These are phyloP conservation scores for Fusarium tricinctum DNA, from an alignment of 2,329 filamentous ascomycete species.

Conservation along the genomic window DNA sequence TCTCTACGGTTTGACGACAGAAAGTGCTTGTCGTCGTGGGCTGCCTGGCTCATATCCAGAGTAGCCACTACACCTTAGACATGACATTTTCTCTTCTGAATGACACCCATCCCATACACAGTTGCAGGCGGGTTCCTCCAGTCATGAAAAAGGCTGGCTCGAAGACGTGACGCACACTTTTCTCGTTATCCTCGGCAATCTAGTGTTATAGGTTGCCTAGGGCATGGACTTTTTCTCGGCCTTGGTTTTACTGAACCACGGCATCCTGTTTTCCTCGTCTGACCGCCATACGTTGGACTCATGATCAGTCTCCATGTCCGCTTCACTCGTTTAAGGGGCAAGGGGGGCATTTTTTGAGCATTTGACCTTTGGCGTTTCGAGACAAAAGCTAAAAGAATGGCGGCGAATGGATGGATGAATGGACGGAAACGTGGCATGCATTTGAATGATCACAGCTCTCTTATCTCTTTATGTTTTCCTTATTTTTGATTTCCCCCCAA, in stretches of 20 bases:
- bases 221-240: slow-evolving; percentile 36
- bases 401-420: slow-evolving; percentile 51
- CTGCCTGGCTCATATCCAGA: slow-evolving; percentile 36
- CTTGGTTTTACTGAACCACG: slow-evolving; percentile 36
- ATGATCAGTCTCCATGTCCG: slow-evolving; percentile 39
- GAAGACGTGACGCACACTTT: slow-evolving; percentile 21
- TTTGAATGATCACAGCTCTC: slow-evolving; percentile 52
- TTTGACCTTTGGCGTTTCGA: slow-evolving; percentile 52
- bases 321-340: slow-evolving; percentile 33
- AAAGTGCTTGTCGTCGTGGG: slow-evolving; percentile 50
- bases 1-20: slow-evolving; percentile 55
- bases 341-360: slow-evolving; percentile 47
- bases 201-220: slow-evolving; percentile 17
- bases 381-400: slow-evolving; percentile 52
- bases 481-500: slow-evolving; percentile 37
- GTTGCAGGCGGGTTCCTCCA: slow-evolving; percentile 18
- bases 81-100: slow-evolving; percentile 38
- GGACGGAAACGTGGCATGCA: slow-evolving; percentile 52
- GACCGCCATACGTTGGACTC: slow-evolving; percentile 47
- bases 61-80: slow-evolving; percentile 38
- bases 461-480: slow-evolving; percentile 43
- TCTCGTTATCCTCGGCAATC: slow-evolving; percentile 31
- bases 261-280: slow-evolving; percentile 45
- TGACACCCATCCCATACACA: slow-evolving; percentile 43
- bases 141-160: slow-evolving; percentile 4